A percentile compares a stretch with the other conserved stretches of the same genome.
These are phyloP conservation scores for Schrenkiella parvula DNA, from an alignment of 345 rosid species.

Conservation along the genomic window DNA sequence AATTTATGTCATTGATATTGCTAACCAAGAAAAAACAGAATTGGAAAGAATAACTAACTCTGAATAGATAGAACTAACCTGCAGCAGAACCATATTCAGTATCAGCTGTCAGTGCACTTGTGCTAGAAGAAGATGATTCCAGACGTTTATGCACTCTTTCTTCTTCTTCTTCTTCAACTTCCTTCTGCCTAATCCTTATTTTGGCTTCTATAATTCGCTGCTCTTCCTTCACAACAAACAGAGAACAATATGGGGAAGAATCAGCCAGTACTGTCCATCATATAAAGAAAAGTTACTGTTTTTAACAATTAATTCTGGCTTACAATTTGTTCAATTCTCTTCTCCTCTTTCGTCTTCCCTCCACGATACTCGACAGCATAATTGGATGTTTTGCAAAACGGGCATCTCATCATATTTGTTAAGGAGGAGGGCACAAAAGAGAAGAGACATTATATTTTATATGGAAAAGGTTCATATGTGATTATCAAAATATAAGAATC, in stretches of 20 bases:
- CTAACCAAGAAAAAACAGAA: neutral
- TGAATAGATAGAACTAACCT: constrained; percentile 35
- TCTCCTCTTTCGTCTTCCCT: constrained; percentile 88
- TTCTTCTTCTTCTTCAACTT: constrained; percentile 80
- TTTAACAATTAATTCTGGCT: constrained; percentile 24
- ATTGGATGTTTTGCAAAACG: constrained; percentile 84
- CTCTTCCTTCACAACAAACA: constrained; percentile 62
- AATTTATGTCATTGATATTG: constrained; percentile 41
- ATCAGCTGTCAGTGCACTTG: constrained; percentile 40
- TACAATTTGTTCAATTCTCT: constrained; percentile 82
- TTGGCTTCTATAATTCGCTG: constrained; percentile 92
- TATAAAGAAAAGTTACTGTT: neutral
- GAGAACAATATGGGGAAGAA: neutral
- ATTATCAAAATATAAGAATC: neutral
- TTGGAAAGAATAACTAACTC: neutral
- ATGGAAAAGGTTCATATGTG: neutral
- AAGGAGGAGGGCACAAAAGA: constrained; percentile 35
- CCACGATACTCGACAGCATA: constrained; percentile 92
- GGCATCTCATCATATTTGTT: constrained; percentile 62
- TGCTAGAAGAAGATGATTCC: constrained; percentile 54
- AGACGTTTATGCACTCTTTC: constrained; percentile 69
- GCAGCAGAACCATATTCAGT: constrained; percentile 44
- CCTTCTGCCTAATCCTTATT: constrained; percentile 78
- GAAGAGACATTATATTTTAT: neutral
- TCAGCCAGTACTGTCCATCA: neutral